Evolutionary conservation across 768 basidiomycete genomes (phyloP), one percentile per base, ranked within the genome.

Genomic region (Leccinum obscurum): DNA sequence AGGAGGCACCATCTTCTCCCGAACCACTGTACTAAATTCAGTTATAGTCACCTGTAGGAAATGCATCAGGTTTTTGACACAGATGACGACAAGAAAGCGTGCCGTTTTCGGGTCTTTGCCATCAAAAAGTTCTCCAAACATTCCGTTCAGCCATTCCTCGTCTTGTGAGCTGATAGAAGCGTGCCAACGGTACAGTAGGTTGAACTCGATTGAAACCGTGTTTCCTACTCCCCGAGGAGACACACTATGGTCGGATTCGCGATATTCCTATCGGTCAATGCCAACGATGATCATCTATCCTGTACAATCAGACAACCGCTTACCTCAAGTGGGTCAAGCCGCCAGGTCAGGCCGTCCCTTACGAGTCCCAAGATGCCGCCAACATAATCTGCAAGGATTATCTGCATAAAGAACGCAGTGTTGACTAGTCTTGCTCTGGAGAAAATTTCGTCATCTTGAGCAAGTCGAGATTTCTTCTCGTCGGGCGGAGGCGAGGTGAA

Each of bases 401-500:
- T 82, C 62, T 86, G 82, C 81, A 88, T 83, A 65, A 89, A 88
- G 65, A 79, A 87, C 3, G 82, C 87, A 57, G 85, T 86, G 69
- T 92, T 92, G 48, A 92, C 85, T 50, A 91, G 77, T 51, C 90
- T 81, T 10, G 88, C 80, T 30, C 87, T 83, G 59, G 88, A 80
- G 76, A 90, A 92, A 51, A 92, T 84, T 65, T 91, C 90, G 54
- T 90, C 85, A 57, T 92, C 91, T 68, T 92, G 90, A 0, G 65
- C 72, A 13, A 66, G 66, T 8, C 74, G 67, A 4, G 73, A 64
- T 30, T 59, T 8, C 61, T 62, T 35, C 52, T 68, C 61, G 11
- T 60, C 34, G 3, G 55, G 22, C 61, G 68, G 54, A 57, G 71
- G 66, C 49, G 64, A 49, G 13, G 55, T 56, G 69, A 79, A 89